Conservation (phyloP, 192 early-diverging fungal species). For the Mortierella hygrophila region DNA sequence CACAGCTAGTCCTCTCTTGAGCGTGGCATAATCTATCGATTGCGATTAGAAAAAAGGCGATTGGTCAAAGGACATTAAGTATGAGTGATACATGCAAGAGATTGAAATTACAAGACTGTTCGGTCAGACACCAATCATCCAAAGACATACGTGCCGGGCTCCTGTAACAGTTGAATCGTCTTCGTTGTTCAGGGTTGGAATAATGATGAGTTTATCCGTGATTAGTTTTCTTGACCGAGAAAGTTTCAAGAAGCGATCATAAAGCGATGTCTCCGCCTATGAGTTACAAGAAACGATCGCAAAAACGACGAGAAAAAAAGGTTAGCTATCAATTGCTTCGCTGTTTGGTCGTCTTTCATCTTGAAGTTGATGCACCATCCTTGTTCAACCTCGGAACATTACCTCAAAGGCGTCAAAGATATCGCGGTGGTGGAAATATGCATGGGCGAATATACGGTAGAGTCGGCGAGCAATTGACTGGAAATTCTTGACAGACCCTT, state of each 20-base stretch:
- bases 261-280: conserved; percentile 78
- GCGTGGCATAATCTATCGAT: conserved; percentile 34
- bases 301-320: background rate
- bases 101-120: too few relatives aligned
- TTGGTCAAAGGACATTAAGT: background rate
- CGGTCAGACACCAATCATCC: background rate
- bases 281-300: background rate
- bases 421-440: conserved; percentile 93
- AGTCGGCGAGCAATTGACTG: conserved; percentile 90
- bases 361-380: background rate
- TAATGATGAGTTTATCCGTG: conserved; percentile 78
- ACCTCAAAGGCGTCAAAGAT: conserved; percentile 91
- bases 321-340: background rate
- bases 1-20: conserved; percentile 20
- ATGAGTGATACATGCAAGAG: background rate
- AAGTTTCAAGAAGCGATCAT: conserved; percentile 79
- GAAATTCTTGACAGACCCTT: conserved; percentile 86
- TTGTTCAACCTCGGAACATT: background rate
- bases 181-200: conserved; percentile 57
- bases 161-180: conserved; percentile 12
- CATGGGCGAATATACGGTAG: conserved; percentile 97
- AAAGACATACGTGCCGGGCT: conserved; percentile 21
- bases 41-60: background rate
- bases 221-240: conserved; percentile 74
- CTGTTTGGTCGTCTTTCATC: background rate